Base-by-base conservation (phyloP, 2,329 filamentous ascomycete genomes). In the Rugonectria rugulosa region DNA sequence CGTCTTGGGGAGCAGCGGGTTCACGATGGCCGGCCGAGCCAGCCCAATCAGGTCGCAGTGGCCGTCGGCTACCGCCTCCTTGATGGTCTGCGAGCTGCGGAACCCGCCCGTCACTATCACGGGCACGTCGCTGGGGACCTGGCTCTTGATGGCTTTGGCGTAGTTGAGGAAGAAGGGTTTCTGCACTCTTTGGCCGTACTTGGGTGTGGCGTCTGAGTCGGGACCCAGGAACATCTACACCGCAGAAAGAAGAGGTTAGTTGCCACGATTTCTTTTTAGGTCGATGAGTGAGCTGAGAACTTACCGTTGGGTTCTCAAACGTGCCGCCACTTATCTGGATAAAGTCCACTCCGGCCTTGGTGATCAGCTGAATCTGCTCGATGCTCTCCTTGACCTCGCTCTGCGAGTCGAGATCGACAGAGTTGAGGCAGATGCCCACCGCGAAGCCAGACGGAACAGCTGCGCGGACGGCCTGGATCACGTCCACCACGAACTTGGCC, bases 141-240 rank as follows among this genome's bases (percentile, higher is more conserved):
- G 68, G 5, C 67, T 62, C 15, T 81, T 77, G 21, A 83, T 77
- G 12, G 74, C 72, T 29, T 75, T 70, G 1, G 84, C 83, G 61
- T 88, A 89, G 49, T 88, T 81, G 2, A 88, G 73, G 73, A 90
- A 90, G 75, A 87, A 89, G 0, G 86, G 84, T 63, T 89, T 86
- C 12, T 86, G 79, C 1, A 77, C 38, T 20, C 20, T 31, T n/a
- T n/a, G n/a, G n/a, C n/a, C n/a, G n/a, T n/a, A n/a, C n/a, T n/a
- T n/a, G n/a, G n/a, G n/a, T 9, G 52, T 77, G 15, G 73, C 70
- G 1, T 84, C 84, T 9, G 76, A 73, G 23, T 52, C 27, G 12
- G 64, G 48, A 3, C 57, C 63, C 11, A 60, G 60, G 53, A 74
- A 65, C 72, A 79, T 77, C 61, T 72, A 52, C 24, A 44, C 42